Conservation (phyloP, 495 filamentous ascomycete species). For the Pyrenula massariospora region DNA sequence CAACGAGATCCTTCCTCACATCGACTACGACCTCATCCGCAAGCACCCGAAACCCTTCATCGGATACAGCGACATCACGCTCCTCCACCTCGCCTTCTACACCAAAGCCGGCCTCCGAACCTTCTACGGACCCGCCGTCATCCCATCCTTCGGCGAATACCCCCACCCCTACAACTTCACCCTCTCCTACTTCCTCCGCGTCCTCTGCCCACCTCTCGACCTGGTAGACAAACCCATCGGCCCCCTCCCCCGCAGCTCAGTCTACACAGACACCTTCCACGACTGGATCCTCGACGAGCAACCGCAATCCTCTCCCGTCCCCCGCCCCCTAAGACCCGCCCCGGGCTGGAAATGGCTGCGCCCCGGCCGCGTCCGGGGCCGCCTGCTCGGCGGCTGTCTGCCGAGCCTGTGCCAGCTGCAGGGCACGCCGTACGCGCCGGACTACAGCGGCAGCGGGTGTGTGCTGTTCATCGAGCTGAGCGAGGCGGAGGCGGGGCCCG, state of each 20-base stretch:
- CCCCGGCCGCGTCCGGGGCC: slow-evolving; percentile 10
- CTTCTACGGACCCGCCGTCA: slow-evolving; percentile 20
- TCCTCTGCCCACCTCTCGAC: background rate
- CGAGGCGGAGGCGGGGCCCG: background rate
- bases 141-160: slow-evolving; percentile 5
- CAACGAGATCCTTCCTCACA: slow-evolving; percentile 16
- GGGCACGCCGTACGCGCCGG: slow-evolving; percentile 11
- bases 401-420: slow-evolving; percentile 14
- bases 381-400: slow-evolving; percentile 20
- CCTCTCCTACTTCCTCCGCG: background rate
- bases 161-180: slow-evolving; percentile 1
- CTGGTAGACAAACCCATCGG: background rate
- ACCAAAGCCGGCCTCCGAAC: slow-evolving; percentile 17
- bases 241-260: background rate
- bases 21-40: slow-evolving; percentile 16
- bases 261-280: slow-evolving; percentile 7
- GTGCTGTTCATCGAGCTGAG: background rate
- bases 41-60: slow-evolving; percentile 21
- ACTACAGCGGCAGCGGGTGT: slow-evolving; percentile 7
- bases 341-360: slow-evolving; percentile 4
- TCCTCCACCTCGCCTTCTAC: slow-evolving; percentile 19
- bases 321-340: slow-evolving; percentile 10
- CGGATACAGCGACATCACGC: slow-evolving; percentile 23
- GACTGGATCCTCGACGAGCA: slow-evolving; percentile 6
- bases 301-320: slow-evolving; percentile 4